These are phyloP conservation scores for Coniosporium tulheliwenetii DNA, from an alignment of 2,329 filamentous ascomycete genomes.

Conservation along the genomic window DNA sequence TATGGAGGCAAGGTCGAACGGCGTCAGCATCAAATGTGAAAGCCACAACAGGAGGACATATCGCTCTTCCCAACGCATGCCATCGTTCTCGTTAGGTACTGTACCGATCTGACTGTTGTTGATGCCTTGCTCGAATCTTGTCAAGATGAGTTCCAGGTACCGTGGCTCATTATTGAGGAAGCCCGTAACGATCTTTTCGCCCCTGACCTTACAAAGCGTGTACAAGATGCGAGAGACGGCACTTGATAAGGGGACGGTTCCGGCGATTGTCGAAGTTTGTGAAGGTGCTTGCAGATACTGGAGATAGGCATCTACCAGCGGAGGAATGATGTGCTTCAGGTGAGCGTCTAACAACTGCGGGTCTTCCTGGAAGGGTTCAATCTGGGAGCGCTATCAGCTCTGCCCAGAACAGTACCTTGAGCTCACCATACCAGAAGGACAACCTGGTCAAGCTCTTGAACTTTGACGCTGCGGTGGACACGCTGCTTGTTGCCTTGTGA, in stretches of 20 bases:
- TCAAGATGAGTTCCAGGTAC: conserved; percentile 66
- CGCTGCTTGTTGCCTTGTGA: conserved; percentile 8
- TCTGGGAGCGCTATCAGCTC: conserved; percentile 14
- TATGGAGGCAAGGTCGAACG: conserved; percentile 80
- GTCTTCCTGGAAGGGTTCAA: conserved; percentile 89
- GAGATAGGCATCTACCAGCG: conserved; percentile 62
- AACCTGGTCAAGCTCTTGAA: conserved; percentile 22
- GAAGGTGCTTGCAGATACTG: conserved; percentile 37
- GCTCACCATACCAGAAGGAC: conserved; percentile 15
- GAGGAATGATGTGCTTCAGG: conserved; percentile 58
- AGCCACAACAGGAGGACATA: conserved; percentile 80
- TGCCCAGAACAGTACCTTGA: conserved; percentile 3
- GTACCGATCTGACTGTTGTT: conserved; percentile 5
- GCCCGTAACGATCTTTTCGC: conserved; percentile 79
- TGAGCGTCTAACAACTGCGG: conserved; percentile 84
- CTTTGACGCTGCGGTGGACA: conserved; percentile 21
- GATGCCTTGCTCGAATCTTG: conserved; percentile 50
- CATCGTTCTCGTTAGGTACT: neutral
- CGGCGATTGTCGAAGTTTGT: conserved; percentile 8
- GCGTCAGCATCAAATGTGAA: conserved; percentile 42
- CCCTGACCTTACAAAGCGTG: conserved; percentile 83
- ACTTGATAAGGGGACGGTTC: conserved; percentile 13
- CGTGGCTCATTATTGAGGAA: conserved; percentile 84
- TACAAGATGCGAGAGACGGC: conserved; percentile 74
- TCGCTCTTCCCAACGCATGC: conserved; percentile 64